These are phyloP conservation scores for Lipomyces chichibuensis DNA, from an alignment of 805 yeast genomes.

Conservation along the genomic window DNA sequence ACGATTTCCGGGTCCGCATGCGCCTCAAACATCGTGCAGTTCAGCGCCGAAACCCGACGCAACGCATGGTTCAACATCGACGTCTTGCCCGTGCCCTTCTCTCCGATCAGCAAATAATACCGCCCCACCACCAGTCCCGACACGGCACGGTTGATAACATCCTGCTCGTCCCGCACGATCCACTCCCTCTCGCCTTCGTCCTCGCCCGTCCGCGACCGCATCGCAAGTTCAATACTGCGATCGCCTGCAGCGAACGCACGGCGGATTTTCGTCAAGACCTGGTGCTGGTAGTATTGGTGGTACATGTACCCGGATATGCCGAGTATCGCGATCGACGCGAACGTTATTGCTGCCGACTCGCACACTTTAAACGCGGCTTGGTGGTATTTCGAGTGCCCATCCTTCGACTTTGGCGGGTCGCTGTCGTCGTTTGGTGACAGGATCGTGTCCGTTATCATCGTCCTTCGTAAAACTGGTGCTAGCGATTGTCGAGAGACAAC, in stretches of 20 bases:
- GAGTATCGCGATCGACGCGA: constrained; percentile 67
- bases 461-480: background rate
- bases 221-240: constrained; percentile 61
- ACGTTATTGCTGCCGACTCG: constrained; percentile 73
- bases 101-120: constrained; percentile 74
- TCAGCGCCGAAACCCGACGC: constrained; percentile 61
- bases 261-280: constrained; percentile 66
- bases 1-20: constrained; percentile 85
- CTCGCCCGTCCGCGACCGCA: constrained; percentile 46
- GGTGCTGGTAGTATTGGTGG: constrained; percentile 61
- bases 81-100: constrained; percentile 85
- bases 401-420: background rate
- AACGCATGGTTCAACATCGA: constrained; percentile 73
- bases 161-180: constrained; percentile 68
- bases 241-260: constrained; percentile 69
- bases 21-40: constrained; percentile 75
- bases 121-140: constrained; percentile 67
- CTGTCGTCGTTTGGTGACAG: background rate
- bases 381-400: background rate
- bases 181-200: constrained; percentile 15
- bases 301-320: constrained; percentile 74
- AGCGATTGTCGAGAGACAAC: background rate
- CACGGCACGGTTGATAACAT: constrained; percentile 63
- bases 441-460: background rate
- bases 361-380: constrained; percentile 49